phyloP scores from a whole-genome alignment of 352 stramenopile species.

The Globisporangium canariense region DNA sequence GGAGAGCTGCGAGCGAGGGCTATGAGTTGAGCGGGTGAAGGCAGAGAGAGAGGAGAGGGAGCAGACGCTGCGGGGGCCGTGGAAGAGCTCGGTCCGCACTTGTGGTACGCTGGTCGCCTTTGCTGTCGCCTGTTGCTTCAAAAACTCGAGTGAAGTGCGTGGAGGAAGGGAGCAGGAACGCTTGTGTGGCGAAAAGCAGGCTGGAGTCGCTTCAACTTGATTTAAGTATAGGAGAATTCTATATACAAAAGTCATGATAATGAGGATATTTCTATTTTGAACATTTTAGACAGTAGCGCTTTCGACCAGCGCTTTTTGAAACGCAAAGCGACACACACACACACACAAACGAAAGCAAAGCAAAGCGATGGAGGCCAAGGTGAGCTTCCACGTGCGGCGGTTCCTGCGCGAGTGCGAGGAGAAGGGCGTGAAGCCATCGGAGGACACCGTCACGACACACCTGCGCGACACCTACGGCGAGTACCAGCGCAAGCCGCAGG shows the following conservation, averaged over 20 bases:
- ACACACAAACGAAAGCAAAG: neutral
- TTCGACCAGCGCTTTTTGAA: neutral
- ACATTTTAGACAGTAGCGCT: neutral
- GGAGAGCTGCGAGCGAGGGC: neutral
- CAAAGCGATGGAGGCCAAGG: constrained; percentile 75
- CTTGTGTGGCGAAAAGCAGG: neutral
- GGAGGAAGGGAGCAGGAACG: neutral
- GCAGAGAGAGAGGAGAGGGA: constrained; percentile 4
- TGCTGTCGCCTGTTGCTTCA: constrained; percentile 1
- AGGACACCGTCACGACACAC: constrained; percentile 60
- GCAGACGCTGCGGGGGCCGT: neutral
- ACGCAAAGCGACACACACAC: neutral
- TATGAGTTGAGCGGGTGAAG: neutral
- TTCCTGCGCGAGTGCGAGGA: constrained; percentile 84
- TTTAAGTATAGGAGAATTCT: neutral
- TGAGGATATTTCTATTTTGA: neutral
- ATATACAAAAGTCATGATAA: neutral
- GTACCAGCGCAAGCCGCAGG: constrained; percentile 81
- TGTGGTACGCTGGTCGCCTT: constrained; percentile 1
- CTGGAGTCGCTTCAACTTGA: neutral
- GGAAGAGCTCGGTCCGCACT: neutral
- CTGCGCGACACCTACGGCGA: constrained; percentile 77
- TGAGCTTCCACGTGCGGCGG: constrained; percentile 83
- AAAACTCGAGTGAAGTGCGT: neutral
- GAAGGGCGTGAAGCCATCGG: constrained; percentile 42